phyloP scores from a whole-genome alignment of 345 rosid genomes.

The Erysimum cheiranthoides region DNA sequence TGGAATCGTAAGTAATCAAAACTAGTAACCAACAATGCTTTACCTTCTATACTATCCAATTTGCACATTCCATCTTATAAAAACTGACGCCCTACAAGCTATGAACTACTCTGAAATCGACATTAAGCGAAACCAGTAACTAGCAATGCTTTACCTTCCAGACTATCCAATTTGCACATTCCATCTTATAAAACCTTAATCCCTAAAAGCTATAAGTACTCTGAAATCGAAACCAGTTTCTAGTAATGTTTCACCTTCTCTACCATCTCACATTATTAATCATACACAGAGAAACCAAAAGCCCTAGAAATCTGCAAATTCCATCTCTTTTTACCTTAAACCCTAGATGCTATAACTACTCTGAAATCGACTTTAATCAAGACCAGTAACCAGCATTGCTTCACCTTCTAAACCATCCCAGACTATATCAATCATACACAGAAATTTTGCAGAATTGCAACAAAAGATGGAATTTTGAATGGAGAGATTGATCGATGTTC shows the following conservation, averaged over 20 bases:
- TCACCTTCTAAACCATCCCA: slow-evolving; percentile 10
- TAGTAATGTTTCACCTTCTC: background rate
- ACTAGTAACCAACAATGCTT: background rate
- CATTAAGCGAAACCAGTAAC: background rate
- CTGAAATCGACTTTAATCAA: background rate
- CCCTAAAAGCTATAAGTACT: slow-evolving; percentile 1
- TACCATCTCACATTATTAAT: slow-evolving; percentile 17
- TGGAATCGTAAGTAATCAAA: background rate
- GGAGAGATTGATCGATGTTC: slow-evolving; percentile 8
- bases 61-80: background rate
- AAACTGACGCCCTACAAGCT: background rate
- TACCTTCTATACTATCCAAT: background rate
- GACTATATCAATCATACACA: slow-evolving; percentile 12
- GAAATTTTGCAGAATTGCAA: background rate
- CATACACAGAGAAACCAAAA: background rate
- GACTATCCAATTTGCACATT: background rate
- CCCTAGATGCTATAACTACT: background rate
- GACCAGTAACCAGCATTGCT: background rate
- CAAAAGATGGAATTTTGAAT: slow-evolving; percentile 7
- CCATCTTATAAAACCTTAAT: background rate
- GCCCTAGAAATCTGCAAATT: background rate
- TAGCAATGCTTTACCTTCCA: background rate
- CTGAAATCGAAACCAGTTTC: background rate
- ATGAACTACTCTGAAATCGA: background rate
- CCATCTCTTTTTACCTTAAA: background rate